Conservation (phyloP, 1,139 yeast species). For the Debaryomycetaceae sp. region DNA sequence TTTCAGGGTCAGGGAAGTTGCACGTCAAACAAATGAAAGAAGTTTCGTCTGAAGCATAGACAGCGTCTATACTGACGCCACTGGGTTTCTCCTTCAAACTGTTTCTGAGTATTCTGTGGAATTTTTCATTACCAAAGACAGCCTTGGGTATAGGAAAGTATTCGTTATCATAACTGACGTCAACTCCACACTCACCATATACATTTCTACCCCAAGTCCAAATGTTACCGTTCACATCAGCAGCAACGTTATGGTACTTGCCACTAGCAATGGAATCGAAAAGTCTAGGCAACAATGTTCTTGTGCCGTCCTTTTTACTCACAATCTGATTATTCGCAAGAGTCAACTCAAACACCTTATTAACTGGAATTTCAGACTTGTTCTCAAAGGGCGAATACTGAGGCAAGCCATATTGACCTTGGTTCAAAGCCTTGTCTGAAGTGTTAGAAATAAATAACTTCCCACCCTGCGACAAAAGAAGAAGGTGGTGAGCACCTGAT, state of each 20-base stretch:
- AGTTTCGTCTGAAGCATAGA: conserved; percentile 68
- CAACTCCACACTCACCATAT: conserved; percentile 79
- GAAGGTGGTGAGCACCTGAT: conserved; percentile 66
- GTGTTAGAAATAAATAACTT: conserved; percentile 64
- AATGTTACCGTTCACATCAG: conserved; percentile 58
- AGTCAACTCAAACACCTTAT: conserved; percentile 31
- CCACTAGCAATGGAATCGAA: conserved; percentile 71
- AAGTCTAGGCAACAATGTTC: conserved; percentile 32
- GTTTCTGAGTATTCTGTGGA: conserved; percentile 16
- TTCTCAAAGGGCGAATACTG: conserved; percentile 56
- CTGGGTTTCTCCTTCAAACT: conserved; percentile 26
- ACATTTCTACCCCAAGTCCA: conserved; percentile 86
- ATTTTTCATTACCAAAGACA: conserved; percentile 30
- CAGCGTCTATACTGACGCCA: conserved; percentile 41
- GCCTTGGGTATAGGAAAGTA: conserved; percentile 65
- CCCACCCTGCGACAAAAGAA: conserved; percentile 60
- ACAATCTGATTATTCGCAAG: conserved; percentile 35
- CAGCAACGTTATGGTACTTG: conserved; percentile 63
- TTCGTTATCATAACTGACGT: conserved; percentile 62
- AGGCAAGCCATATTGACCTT: conserved; percentile 85
- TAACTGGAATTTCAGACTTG: conserved; percentile 18
- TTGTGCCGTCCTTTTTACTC: conserved; percentile 17
- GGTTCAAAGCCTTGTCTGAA: conserved; percentile 26
- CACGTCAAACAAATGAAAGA: conserved; percentile 50
- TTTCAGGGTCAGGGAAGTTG: conserved; percentile 8